Percentiles rank a stretch among this genome's conserved stretches.
phyloP scores from a whole-genome alignment of 202 grass and related monocot species.

The Panicum virgatum region DNA sequence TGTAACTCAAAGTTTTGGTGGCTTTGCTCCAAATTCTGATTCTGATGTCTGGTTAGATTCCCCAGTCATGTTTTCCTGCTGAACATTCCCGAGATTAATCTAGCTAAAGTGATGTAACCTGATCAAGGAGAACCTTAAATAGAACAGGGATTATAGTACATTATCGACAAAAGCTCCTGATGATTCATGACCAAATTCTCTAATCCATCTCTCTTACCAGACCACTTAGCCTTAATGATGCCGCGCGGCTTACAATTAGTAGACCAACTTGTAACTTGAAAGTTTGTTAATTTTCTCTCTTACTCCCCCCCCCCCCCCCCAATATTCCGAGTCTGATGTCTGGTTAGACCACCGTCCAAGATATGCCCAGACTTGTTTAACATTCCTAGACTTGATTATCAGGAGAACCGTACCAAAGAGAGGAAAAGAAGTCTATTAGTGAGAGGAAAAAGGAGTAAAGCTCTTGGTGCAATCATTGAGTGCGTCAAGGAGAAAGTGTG shows the following conservation, averaged over 20 bases:
- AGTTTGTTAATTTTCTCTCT: conserved; percentile 3
- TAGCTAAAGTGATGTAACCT: background rate
- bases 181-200: conserved; percentile 10
- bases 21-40: conserved; percentile 17
- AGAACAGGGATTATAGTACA: background rate
- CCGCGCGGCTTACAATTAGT: background rate
- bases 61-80: background rate
- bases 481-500: conserved; percentile 35
- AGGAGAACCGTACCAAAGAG: too few species aligned
- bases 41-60: background rate
- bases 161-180: background rate
- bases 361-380: conserved; percentile 9
- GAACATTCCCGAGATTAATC: background rate
- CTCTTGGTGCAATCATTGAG: conserved; percentile 15
- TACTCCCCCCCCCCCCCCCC: too few species aligned
- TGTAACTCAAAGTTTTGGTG: conserved; percentile 12
- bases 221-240: conserved; percentile 33
- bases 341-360: conserved; percentile 17
- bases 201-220: background rate
- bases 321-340: background rate
- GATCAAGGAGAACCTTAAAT: background rate
- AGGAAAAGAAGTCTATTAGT: too few species aligned
- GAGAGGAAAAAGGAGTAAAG: background rate
- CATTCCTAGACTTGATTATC: background rate
- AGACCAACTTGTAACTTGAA: conserved; percentile 26